These are phyloP conservation scores for Penicillium sp. DNA, from an alignment of 2,329 filamentous ascomycete genomes.

Conservation along the genomic window DNA sequence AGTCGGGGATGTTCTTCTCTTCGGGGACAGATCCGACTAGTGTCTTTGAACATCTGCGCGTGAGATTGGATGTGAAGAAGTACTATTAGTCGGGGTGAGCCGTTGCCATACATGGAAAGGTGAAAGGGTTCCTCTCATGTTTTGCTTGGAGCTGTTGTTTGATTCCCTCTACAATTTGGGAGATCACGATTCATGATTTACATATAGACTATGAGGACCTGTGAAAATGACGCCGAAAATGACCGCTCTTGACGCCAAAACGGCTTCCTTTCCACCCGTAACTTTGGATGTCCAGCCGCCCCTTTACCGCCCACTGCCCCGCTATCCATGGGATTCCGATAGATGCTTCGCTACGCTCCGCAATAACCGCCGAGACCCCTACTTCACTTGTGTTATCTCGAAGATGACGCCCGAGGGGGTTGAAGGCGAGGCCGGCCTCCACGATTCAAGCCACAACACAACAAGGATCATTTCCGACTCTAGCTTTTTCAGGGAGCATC, in stretches of 20 bases:
- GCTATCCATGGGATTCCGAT: too few relatives aligned
- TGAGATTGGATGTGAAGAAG: slow-evolving; percentile 66
- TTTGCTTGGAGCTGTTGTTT: too few relatives aligned
- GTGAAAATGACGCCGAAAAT: too few relatives aligned
- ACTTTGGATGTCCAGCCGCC: too few relatives aligned
- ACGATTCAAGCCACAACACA: slow-evolving; percentile 7
- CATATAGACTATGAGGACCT: background rate
- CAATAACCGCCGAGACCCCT: background rate
- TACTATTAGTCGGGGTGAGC: slow-evolving; percentile 52
- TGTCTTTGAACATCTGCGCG: slow-evolving; percentile 63
- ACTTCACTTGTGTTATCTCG: background rate
- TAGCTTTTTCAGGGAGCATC: slow-evolving; percentile 14
- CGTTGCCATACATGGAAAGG: background rate
- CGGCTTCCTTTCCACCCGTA: too few relatives aligned
- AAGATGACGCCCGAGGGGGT: slow-evolving; percentile 6
- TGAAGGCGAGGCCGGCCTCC: slow-evolving; percentile 5
- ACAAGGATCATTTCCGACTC: slow-evolving; percentile 11
- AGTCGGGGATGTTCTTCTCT: slow-evolving; percentile 25
- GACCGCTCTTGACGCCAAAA: too few relatives aligned
- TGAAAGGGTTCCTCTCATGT: too few relatives aligned
- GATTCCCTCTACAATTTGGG: background rate
- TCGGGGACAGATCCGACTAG: slow-evolving; percentile 48
- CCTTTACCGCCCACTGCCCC: background rate
- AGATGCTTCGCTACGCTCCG: too few relatives aligned
- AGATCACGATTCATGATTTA: slow-evolving; percentile 11